Conservation (phyloP, 1,139 yeast species). For the Candida freyschussii region DNA sequence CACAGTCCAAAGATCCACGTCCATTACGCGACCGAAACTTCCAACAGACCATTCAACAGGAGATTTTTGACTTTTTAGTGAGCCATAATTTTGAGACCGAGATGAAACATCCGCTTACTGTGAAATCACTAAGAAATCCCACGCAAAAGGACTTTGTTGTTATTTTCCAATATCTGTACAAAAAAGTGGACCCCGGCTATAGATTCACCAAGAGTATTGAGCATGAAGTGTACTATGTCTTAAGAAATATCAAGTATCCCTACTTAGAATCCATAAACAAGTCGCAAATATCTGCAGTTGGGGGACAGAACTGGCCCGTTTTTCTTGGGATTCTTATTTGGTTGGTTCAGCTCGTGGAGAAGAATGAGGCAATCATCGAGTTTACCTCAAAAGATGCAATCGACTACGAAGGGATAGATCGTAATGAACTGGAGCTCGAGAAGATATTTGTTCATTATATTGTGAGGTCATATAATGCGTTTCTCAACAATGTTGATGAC, state of each 20-base stretch:
- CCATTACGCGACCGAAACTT: constrained; percentile 72
- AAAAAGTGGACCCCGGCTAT: constrained; percentile 74
- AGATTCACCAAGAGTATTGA: constrained; percentile 66
- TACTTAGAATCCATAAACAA: constrained; percentile 74
- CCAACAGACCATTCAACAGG: constrained; percentile 60
- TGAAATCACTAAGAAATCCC: constrained; percentile 66
- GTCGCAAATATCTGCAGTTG: constrained; percentile 86
- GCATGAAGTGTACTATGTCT: constrained; percentile 64
- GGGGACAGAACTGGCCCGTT: constrained; percentile 86
- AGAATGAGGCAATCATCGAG: constrained; percentile 36
- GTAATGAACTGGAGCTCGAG: constrained; percentile 40
- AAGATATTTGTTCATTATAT: constrained; percentile 63
- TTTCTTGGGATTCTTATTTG: constrained; percentile 80
- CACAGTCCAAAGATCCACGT: constrained; percentile 53
- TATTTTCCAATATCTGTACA: constrained; percentile 77
- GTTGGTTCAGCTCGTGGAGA: constrained; percentile 57
- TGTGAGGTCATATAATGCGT: constrained; percentile 61
- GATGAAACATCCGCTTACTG: constrained; percentile 64
- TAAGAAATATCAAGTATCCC: constrained; percentile 71
- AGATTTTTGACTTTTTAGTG: constrained; percentile 59
- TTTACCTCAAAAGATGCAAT: constrained; percentile 7
- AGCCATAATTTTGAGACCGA: constrained; percentile 66
- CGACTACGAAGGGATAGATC: constrained; percentile 31
- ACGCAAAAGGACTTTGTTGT: constrained; percentile 82
- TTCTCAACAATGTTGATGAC: constrained; percentile 60